Evolutionary conservation across 192 early-diverging fungal genomes (phyloP).

Genomic region (Chytriomyces hyalinus): DNA sequence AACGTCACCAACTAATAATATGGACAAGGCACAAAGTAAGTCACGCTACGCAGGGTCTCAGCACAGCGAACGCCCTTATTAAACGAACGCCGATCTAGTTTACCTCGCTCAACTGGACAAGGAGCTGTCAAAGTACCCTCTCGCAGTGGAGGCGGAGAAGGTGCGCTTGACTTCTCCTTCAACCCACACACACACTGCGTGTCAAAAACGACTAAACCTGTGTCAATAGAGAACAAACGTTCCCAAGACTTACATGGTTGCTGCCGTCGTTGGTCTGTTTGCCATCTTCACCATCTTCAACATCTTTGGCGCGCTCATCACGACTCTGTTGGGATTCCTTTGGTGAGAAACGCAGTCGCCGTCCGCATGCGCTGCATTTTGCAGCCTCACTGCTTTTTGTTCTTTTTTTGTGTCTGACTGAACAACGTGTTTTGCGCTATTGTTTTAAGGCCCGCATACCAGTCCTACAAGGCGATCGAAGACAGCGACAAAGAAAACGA

Average conservation of each 20-base stretch:
- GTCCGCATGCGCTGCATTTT: no score
- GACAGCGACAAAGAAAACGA: slow-evolving; percentile 76
- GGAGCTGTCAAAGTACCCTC: slow-evolving; percentile 71
- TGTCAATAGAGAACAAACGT: slow-evolving; percentile 63
- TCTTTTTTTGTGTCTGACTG: no score
- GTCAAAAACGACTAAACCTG: neutral
- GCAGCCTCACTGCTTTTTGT: no score
- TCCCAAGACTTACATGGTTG: slow-evolving; percentile 84
- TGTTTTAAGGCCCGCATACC: slow-evolving; percentile 74
- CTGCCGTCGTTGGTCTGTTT: slow-evolving; percentile 66
- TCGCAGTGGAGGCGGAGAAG: slow-evolving; percentile 72
- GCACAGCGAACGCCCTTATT: no score
- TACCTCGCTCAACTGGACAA: slow-evolving; percentile 66
- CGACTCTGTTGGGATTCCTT: slow-evolving; percentile 87
- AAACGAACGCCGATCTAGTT: neutral
- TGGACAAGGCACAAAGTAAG: no score
- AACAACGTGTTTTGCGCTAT: no score
- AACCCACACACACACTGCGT: neutral
- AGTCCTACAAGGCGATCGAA: slow-evolving; percentile 93
- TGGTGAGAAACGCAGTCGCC: slow-evolving; percentile 49
- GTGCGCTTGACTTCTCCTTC: slow-evolving; percentile 5
- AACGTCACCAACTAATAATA: no score
- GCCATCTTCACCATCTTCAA: slow-evolving; percentile 90
- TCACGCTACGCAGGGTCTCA: no score
- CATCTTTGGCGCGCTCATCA: slow-evolving; percentile 72